Evolutionary conservation across 768 basidiomycete genomes (phyloP), one percentile per base, ranked within the genome.

Genomic region (Agrocybe pediades): DNA sequence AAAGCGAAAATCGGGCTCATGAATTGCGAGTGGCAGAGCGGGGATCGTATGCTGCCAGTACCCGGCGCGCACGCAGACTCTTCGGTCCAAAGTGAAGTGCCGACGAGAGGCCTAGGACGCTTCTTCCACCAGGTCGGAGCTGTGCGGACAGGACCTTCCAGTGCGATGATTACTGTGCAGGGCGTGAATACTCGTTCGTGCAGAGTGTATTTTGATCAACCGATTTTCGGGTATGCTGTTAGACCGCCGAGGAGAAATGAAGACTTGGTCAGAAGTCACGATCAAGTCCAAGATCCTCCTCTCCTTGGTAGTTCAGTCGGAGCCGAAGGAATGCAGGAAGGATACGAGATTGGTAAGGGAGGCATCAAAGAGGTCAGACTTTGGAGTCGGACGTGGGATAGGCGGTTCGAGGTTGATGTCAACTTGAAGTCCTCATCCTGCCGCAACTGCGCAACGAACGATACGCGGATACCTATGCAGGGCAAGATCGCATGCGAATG

Each of bases 151-250:
- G 74, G 74, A n/a, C 45, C 66, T 0, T 69, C 75, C 17, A 71
- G 74, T 1, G 84, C 82, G 19, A 68, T 67, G 24, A 71, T 90
- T 53, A 64, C 62, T 3, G 65, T 91, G 11, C 66, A 69, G 41
- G 88, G 85, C 9, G 68, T 65, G 41, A 85, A 88, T 63, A 86
- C 87, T 11, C 82, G 87, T 20, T 75, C 75, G 15, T 91, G 90
- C 63, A 67, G 79, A 46, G 57, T 92, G 19, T 75, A 82, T 49
- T 84, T 91, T 56, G 80, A 76, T 33, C 47, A 44, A 20, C 54
- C 65, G 8, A 71, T 87, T 41, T 70, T 64, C 39, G 65, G 62
- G 51, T 80, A 80, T 50, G 60, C 60, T 23, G 73, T 85, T n/a
- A 23, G 26, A 20, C 41, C 41, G 8, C 17, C 1, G 2, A 33